Conservation (phyloP, 345 rosid genomes). For the Dovyalis caffra region DNA sequence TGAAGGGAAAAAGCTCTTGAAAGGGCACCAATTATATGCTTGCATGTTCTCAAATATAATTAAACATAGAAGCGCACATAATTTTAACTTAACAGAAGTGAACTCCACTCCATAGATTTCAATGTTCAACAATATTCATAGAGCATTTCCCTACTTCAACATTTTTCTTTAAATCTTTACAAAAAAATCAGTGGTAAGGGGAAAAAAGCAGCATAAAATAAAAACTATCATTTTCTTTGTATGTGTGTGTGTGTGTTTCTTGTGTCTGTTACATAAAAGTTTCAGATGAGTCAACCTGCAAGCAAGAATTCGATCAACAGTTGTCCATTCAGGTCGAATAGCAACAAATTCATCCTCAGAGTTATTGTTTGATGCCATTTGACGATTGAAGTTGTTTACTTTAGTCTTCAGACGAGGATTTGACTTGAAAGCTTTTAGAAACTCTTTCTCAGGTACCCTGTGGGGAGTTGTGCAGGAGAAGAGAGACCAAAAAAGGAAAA, state of each 20-base stretch:
- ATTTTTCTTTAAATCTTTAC: slow-evolving; percentile 2
- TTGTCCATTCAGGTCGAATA: slow-evolving; percentile 97
- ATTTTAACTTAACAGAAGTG: neutral
- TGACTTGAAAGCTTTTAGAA: slow-evolving; percentile 85
- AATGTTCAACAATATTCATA: neutral
- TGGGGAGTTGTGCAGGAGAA: neutral
- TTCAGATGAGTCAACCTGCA: slow-evolving; percentile 53
- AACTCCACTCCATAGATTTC: neutral
- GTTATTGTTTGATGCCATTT: slow-evolving; percentile 56
- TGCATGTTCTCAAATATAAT: neutral
- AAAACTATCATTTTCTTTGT: neutral
- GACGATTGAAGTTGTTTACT: slow-evolving; percentile 87
- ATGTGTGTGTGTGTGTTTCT: too few relatives aligned
- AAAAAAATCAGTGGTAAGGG: neutral
- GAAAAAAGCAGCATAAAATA: neutral
- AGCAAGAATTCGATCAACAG: slow-evolving; percentile 94
- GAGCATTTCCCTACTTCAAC: neutral
- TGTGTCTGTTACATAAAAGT: neutral
- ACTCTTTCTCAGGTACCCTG: slow-evolving; percentile 97
- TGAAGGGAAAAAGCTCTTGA: too few relatives aligned
- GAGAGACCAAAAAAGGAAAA: neutral
- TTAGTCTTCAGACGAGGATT: slow-evolving; percentile 86
- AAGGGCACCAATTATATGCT: neutral
- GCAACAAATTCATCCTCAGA: slow-evolving; percentile 87
- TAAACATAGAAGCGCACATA: neutral